Evolutionary conservation across 768 basidiomycete genomes (phyloP), one percentile per base, ranked within the genome.

Genomic region (Xerocomellus amylosporus): DNA sequence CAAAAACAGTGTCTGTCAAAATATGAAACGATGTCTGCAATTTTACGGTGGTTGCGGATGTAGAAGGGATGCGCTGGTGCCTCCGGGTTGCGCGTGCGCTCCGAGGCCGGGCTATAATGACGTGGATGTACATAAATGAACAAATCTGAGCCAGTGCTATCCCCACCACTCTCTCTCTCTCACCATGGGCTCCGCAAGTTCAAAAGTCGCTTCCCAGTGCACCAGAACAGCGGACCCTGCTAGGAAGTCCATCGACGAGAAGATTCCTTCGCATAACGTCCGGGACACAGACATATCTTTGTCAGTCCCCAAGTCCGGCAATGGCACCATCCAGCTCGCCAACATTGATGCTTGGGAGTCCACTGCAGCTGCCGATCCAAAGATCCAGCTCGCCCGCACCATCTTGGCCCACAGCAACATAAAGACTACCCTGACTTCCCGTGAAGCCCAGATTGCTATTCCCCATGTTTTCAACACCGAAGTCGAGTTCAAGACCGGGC

Each of bases 381-480:
- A 87, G 74, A 71, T 79, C 3, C 78, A 81, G 64, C 83, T 93
- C 22, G 86, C 88, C n/a, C 83, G 91, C 51, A 87, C 86, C 33
- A 79, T 93, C 62, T 76, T 93, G 26, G 74, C 82, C 43, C 87
- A 92, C 64, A 74, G 81, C 45, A 79, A 90, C 69, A 79, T 93
- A 58, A 78, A 75, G 46, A 71, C 77, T 13, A 79, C 85, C 0
- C 77, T 93, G 37, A 75, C 77, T n/a, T 81, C 82, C 36, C 86
- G 91, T 45, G 65, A 78, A 8, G 81, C 88, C 2, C 67, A 69
- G 55, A 77, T 91, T 52, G 74, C 79, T 3, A 86, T 90, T 65
- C 72, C 77, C 42, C 88, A 91, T 68, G 79, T 95, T 49, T 97
- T 95, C 79, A 95, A 93, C 70, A 79, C 84, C 60, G 76, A 83